Evolutionary conservation across 1,284 basidiomycete genomes (phyloP).

Genomic region (Moesziomyces sp.): DNA sequence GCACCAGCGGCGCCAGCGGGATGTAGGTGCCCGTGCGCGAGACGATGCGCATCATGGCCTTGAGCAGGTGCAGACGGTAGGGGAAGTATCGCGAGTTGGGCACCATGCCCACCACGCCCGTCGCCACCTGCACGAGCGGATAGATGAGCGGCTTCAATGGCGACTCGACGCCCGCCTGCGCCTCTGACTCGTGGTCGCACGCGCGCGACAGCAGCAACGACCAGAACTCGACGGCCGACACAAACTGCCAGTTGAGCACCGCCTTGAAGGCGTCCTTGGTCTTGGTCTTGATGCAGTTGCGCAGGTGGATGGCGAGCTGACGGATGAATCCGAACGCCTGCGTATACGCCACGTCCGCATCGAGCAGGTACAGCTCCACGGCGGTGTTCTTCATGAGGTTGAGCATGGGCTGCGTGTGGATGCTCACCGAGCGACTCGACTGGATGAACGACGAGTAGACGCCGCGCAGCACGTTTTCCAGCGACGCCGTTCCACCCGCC

Average conservation of each 20-base stretch:
- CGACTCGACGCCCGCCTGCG: conserved; percentile 71
- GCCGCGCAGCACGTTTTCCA: conserved; percentile 88
- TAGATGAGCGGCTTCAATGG: conserved; percentile 89
- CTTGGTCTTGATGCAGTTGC: conserved; percentile 89
- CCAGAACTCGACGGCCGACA: conserved; percentile 97
- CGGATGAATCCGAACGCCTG: conserved; percentile 97
- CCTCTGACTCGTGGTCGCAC: conserved; percentile 51
- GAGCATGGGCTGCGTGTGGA: conserved; percentile 89
- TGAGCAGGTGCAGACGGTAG: conserved; percentile 79
- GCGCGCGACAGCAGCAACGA: conserved; percentile 74
- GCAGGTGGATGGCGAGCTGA: conserved; percentile 90
- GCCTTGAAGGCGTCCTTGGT: conserved; percentile 68
- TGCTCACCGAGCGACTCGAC: conserved; percentile 82
- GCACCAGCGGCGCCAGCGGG: conserved; percentile 84
- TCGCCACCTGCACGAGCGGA: conserved; percentile 90
- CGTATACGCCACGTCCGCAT: conserved; percentile 79
- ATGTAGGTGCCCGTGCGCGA: conserved; percentile 87
- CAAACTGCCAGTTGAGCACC: conserved; percentile 89
- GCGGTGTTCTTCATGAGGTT: conserved; percentile 99
- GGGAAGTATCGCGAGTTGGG: conserved; percentile 83
- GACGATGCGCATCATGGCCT: conserved; percentile 78
- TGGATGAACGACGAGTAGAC: conserved; percentile 86
- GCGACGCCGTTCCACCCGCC: conserved; percentile 81
- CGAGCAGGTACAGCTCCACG: conserved; percentile 85
- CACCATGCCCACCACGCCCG: conserved; percentile 92